phyloP scores from a whole-genome alignment of 371 early-diverging fungal species.

The Haplosporangium sp. region DNA sequence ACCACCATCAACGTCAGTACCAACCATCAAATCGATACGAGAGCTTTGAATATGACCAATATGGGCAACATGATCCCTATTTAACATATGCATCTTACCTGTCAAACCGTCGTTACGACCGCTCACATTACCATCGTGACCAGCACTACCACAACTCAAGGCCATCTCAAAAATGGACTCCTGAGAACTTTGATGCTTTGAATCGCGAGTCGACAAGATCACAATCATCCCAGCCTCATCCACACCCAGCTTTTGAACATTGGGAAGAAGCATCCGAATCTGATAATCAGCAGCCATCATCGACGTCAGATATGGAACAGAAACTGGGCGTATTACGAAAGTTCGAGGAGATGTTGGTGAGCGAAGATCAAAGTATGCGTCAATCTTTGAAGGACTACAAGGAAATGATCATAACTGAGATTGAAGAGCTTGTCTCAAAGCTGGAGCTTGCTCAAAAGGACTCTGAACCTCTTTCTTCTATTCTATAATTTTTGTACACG shows the following conservation, averaged over 20 bases:
- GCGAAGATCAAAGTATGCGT: too few relatives aligned
- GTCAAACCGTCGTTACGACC: neutral
- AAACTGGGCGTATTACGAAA: neutral
- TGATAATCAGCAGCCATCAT: neutral
- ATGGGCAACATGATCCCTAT: neutral
- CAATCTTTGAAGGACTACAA: conserved; percentile 4
- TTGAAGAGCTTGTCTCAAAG: conserved; percentile 14
- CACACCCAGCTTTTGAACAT: neutral
- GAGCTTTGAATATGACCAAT: neutral
- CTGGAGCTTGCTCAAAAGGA: conserved; percentile 20
- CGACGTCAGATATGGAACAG: neutral
- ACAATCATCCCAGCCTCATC: neutral
- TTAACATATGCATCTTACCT: neutral
- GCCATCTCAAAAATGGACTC: neutral
- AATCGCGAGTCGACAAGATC: too few relatives aligned
- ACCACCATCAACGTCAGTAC: neutral
- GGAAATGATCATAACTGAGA: conserved; percentile 13
- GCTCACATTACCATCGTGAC: neutral
- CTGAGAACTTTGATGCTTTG: neutral
- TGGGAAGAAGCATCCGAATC: neutral
- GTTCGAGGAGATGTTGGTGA: neutral
- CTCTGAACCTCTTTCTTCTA: conserved; percentile 3
- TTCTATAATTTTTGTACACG: neutral
- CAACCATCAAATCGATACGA: neutral
- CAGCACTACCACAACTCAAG: neutral